A percentile compares a stretch with the other conserved stretches of the same genome.
phyloP scores from a whole-genome alignment of 441 rosid genomes.

The Erodium moschatum region DNA sequence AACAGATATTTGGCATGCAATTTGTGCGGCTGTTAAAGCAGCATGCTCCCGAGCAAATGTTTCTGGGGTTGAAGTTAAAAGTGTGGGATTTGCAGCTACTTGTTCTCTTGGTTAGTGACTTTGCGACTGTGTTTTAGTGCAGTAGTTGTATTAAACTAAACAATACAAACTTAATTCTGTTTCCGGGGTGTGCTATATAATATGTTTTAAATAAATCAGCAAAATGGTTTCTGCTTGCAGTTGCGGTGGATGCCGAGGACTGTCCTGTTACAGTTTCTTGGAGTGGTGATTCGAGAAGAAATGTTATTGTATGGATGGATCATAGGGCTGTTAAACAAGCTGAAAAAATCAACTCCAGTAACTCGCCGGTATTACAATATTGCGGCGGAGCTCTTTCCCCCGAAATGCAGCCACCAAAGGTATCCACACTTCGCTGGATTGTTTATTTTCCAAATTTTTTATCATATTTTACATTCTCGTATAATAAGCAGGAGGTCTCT shows the following conservation, averaged over 20 bases:
- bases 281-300: conserved; percentile 91
- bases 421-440: conserved; percentile 11
- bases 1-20: conserved; percentile 90
- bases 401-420: conserved; percentile 93
- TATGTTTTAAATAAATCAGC: conserved; percentile 4
- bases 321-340: conserved; percentile 95
- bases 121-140: not conserved
- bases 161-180: conserved; percentile 6
- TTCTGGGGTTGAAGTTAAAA: conserved; percentile 52
- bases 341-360: conserved; percentile 67
- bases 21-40: conserved; percentile 69
- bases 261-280: conserved; percentile 86
- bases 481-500: too few species aligned
- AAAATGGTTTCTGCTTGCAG: conserved; percentile 33
- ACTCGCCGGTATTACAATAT: conserved; percentile 71
- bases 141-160: not conserved
- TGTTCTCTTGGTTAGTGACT: conserved; percentile 78
- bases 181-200: not conserved
- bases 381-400: conserved; percentile 93
- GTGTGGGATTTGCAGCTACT: conserved; percentile 84
- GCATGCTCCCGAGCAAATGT: conserved; percentile 67
- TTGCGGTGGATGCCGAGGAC: conserved; percentile 86
- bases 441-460: not conserved
- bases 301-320: conserved; percentile 93
- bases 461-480: not conserved